phyloP scores from a whole-genome alignment of 2,329 filamentous ascomycete genomes.

The Periconia macrospinosa region DNA sequence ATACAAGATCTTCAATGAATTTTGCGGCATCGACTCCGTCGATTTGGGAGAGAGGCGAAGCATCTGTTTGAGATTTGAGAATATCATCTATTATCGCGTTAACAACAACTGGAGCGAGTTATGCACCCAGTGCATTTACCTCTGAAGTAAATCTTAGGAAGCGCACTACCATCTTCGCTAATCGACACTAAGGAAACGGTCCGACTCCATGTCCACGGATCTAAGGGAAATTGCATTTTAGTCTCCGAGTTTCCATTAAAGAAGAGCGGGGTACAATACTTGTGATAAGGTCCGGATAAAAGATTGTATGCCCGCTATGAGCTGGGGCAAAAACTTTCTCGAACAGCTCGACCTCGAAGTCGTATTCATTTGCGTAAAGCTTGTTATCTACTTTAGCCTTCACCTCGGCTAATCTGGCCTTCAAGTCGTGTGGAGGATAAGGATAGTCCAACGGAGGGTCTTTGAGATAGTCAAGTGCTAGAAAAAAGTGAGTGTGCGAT shows the following conservation, averaged over 20 bases:
- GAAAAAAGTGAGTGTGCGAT: too few species aligned
- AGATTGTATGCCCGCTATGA: conserved; percentile 21
- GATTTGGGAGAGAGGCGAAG: conserved; percentile 18
- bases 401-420: not conserved
- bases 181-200: conserved; percentile 1
- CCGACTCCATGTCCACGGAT: conserved; percentile 4
- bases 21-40: conserved; percentile 31
- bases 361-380: conserved; percentile 36
- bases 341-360: conserved; percentile 34
- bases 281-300: conserved; percentile 1
- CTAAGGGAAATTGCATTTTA: too few species aligned
- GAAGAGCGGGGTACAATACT: not conserved
- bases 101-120: too few species aligned
- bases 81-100: too few species aligned
- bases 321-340: conserved; percentile 11
- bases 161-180: not conserved
- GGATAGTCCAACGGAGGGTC: conserved; percentile 1
- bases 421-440: conserved; percentile 3
- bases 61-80: not conserved
- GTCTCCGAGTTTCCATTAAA: too few species aligned
- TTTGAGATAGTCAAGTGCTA: conserved; percentile 1
- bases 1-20: conserved; percentile 29
- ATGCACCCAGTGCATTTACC: not conserved
- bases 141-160: conserved; percentile 4
- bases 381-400: conserved; percentile 14